Evolutionary conservation across 169 alveolate species (phyloP), one percentile per base, ranked within the genome.

Genomic region (Blepharisma undulans): DNA sequence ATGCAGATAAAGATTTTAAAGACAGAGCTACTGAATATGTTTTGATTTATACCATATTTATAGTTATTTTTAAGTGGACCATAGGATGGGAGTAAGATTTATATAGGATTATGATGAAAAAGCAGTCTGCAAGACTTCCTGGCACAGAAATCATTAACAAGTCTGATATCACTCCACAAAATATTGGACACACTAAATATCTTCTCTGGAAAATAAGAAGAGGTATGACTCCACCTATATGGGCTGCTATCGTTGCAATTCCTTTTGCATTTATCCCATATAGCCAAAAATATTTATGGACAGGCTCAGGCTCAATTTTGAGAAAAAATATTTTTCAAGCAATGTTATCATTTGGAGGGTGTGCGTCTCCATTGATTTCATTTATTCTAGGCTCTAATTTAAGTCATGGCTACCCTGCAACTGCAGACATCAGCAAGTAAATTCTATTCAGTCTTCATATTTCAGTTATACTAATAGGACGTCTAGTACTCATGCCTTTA

Each of bases 211-310:
- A 32, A 22, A 34, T 84, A n/a, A 84, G n/a, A 36, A 84, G 36
- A 60, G 60, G 33, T 33, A 84, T 84, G 89, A 84, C 33, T 30
- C 89, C 89, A 14, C 89, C 89, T 7, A 84, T 84, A n/a, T 48
- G 27, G 22, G 89, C 89, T 36, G 34, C 89, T 7, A 32, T 84
- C 18, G 8, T 30, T 22, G 74, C 89, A 22, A 34, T 84, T 84
- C 89, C 89, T 84, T 84, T 84, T 21, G 89, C 79, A n/a, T 60
- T 84, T 21, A 84, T 84, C 16, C 89, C 89, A 10, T 33, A 7
- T 10, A 32, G 33, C 16, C 33, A 84, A 22, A 22, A 84, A 32
- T 84, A 84, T 36, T 18, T 84, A 0, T 36, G 27, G 27, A 21
- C 61, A 2, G 89, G 34, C 34, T 36, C 79, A 32, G 89, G 89